Evolutionary conservation across 345 rosid genomes (phyloP), one percentile per base, ranked within the genome.

Genomic region (Corymbia maculata): DNA sequence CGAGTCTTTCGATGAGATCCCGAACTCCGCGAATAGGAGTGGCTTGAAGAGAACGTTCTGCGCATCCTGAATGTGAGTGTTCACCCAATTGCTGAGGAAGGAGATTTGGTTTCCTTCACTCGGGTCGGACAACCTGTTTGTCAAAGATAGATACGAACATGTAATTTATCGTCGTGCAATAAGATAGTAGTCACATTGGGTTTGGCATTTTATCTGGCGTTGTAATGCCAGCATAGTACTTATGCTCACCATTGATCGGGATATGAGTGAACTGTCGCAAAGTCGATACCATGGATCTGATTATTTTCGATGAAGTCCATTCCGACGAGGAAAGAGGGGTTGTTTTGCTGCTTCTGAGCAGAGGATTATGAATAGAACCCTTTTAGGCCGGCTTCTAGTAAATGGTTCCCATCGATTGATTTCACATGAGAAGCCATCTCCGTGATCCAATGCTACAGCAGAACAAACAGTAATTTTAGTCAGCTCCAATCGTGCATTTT

Each of bases 221-320:
- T 75, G 82, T 42, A 68, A 32, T 9, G 45, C 45, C 45, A 1
- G 82, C 82, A 75, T 50, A 16, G 13, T 61, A 13, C 28, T 17
- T 32, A 86, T 44, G 24, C n/a, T 87, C 89, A 94, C 97, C 97
- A 95, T 89, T 94, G 96, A 79, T 95, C 97, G 57, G 97, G 97
- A 87, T 95, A 94, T 12, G 95, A 92, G 88, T 95, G 97, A 86
- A 93, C 93, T 2, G 96, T 92, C 11, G 95, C 95, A 85, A 95
- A 93, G 49, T 95, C 97, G 36, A 95, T 93, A 68, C 89, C 94
- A 0, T 94, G 92, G 7, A 94, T 93, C 89, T 91, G 93, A 89
- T 95, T 94, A 88, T 94, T 92, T 17, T 93, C 90, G 61, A 94
- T 91, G 91, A 95, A 95, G 92, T 95, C 97, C 1, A 96, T 94